Evolutionary conservation across 2,329 filamentous ascomycete genomes (phyloP), one percentile per base, ranked within the genome.

Genomic region (Endoconidiophora polonica): DNA sequence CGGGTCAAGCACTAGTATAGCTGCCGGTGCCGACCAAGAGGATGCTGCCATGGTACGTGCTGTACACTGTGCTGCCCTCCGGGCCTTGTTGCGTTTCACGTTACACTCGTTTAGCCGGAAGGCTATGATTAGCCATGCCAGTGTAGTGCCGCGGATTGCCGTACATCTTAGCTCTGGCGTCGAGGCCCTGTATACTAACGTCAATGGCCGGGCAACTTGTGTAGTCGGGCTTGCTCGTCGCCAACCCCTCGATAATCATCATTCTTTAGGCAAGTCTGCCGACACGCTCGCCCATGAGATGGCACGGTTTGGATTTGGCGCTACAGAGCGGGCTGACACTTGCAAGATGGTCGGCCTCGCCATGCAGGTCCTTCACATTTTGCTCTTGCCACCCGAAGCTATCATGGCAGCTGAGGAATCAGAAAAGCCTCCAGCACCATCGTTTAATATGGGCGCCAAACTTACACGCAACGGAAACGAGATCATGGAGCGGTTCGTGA

Each of bases 401-500:
- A 33, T 33, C 7, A 33, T 33, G 1, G 26, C 26, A 33, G 26
- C 26, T 5, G 26, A 33, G 12, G 26, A 33, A 10, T 38, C 6
- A 29, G 44, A 16, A 45, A 42, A 10, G 4, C 48, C 55, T 3
- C 56, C 59, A 24, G 38, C 40, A 16, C 52, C 54, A 1, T 53
- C 55, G 2, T 54, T 54, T 23, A 29, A 29, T 5, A 12, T 18
- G 9, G n/a, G 41, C 3, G 46, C 18, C 12, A 42, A 41, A 33
- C 29, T 49, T 18, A 26, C 12, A 7, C 26, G 38, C 3, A 18
- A 49, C 9, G 29, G 18, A 29, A 5, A 77, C 4, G 85, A 86
- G 2, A 84, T 81, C 0, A 76, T 77, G 47, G 86, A 94, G 59
- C 86, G 87, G 48, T 90, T 93, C 58, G 68, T 93, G 1, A 75